Evolutionary conservation across 2,329 filamentous ascomycete species (phyloP), one percentile per base, ranked within the genome.

Genomic region (Colletotrichum brevisporum): DNA sequence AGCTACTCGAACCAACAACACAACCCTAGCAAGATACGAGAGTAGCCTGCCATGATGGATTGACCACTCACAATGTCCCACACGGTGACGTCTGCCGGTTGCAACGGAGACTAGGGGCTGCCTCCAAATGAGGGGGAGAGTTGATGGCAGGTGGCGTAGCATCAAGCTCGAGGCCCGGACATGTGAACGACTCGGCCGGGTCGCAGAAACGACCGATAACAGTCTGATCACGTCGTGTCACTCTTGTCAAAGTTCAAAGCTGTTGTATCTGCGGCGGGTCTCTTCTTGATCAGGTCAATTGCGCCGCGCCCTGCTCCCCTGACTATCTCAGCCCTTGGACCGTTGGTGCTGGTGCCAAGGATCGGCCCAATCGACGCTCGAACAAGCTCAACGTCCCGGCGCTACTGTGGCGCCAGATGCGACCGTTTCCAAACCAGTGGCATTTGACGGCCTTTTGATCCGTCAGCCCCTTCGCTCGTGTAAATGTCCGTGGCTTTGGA

Each of bases 321-420:
- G 59, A 65, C 60, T 53, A 65, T 55, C 41, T 5, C 48, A 36
- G 60, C 65, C 31, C 31, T 36, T 36, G 31, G 31, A 10, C 31
- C 54, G 60, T 54, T 59, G 61, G 21, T 59, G 41, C 60, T 54
- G 65, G 61, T 54, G 53, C 39, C 27, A n/a, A 31, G n/a, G 65
- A 68, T 65, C 65, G 53, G 41, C 65, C 63, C 65, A 68, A 59
- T 65, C 10, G 54, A 59, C n/a, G 31, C 65, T 65, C 61, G 27
- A 68, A 65, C 54, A 54, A 68, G 65, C 48, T 55, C 54, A 50
- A 18, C 41, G 16, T 59, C 65, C 65, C 53, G 65, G 54, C 65
- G 54, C 61, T 68, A 65, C 54, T 45, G 36, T 65, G 60, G 60
- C 65, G 65, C 61, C 16, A 58, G 57, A 53, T 58, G 60, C 47